Percentiles rank a stretch among this genome's conserved stretches.
Conservation (phyloP, 257 asterid species). For the Echites panduratus region DNA sequence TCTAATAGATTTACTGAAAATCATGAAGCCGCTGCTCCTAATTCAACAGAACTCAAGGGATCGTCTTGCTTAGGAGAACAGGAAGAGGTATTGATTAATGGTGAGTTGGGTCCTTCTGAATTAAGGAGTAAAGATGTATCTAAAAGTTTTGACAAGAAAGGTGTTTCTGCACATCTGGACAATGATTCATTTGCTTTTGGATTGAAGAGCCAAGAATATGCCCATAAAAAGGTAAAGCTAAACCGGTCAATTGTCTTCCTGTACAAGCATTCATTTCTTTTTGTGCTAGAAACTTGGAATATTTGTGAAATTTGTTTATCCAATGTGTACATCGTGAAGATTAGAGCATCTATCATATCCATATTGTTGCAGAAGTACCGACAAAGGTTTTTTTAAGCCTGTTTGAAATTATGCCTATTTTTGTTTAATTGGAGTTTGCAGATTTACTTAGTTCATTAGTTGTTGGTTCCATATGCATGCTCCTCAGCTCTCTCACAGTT, state of each 20-base stretch:
- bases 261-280: not conserved
- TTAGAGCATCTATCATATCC: not conserved
- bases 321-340: not conserved
- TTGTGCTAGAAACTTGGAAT: not conserved
- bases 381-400: not conserved
- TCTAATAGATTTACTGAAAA: slow-evolving; percentile 31
- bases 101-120: slow-evolving; percentile 44
- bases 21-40: slow-evolving; percentile 36
- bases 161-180: slow-evolving; percentile 41
- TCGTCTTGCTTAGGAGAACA: slow-evolving; percentile 33
- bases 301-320: not conserved
- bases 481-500: not conserved
- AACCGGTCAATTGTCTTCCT: not conserved
- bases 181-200: slow-evolving; percentile 46
- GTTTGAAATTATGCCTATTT: not conserved
- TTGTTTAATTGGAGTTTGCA: not conserved
- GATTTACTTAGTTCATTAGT: not conserved
- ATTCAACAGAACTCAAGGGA: slow-evolving; percentile 25
- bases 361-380: not conserved
- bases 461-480: not conserved
- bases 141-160: slow-evolving; percentile 46
- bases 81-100: slow-evolving; percentile 45
- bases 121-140: slow-evolving; percentile 35
- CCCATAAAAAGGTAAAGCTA: slow-evolving; percentile 57
- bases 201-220: slow-evolving; percentile 47